Evolutionary conservation across 768 basidiomycete species (phyloP), one percentile per base, ranked within the genome.

Genomic region (Lentinula guzmanii): DNA sequence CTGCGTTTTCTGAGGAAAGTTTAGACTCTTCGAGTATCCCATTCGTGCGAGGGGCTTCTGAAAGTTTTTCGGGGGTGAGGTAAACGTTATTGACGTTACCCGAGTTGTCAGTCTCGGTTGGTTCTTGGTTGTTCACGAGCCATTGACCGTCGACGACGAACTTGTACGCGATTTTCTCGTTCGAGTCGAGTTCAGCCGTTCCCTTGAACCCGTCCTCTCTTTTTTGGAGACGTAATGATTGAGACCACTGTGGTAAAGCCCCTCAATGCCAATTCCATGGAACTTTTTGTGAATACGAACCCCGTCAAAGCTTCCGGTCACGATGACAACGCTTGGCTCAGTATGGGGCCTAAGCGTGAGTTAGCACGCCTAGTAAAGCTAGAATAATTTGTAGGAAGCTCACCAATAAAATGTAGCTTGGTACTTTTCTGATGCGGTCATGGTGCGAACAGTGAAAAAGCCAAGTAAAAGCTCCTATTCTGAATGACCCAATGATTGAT

Each of bases 241-340:
- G 72, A 31, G 84, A 77, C 88, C 88, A 90, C 88, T 89, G 61
- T 10, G 48, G 11, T 61, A 64, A 60, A 61, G 66, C 48, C 61
- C 61, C 52, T 58, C 48, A 51, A 65, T 6, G 31, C 28, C 31
- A 39, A 45, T 2, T 41, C 35, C 8, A 55, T 61, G 52, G 43
- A 37, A 53, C 53, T 51, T 62, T 41, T 28, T n/a, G 35, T 18
- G 52, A 63, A 57, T 43, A 68, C 84, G 65, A 69, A 90, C 90
- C 72, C 87, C 74, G 78, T 93, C 90, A 70, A 92, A 93, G 34
- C 86, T 82, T 41, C 91, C 91, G 21, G 89, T 90, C 61, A 87
- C 82, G 68, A 90, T 80, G 63, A 91, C 89, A 52, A 76, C 71
- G 52, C 68, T 75, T 45, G 87, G 80, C 53, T 79, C 77, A 34